These are phyloP conservation scores for Chytridiales sp. DNA, from an alignment of 371 early-diverging fungal genomes.

Conservation along the genomic window DNA sequence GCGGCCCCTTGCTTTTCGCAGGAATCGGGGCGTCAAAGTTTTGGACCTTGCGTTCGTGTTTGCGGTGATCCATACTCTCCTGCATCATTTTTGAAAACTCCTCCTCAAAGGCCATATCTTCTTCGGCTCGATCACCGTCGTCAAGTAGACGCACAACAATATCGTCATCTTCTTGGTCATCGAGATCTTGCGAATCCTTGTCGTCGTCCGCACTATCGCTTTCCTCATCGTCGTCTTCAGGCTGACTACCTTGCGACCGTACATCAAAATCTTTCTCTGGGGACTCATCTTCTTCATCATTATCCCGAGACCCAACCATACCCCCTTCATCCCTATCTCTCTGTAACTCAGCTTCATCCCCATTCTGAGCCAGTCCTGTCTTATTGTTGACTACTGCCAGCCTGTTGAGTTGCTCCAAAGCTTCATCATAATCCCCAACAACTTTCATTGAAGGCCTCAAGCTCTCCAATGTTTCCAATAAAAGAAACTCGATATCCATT, in stretches of 20 bases:
- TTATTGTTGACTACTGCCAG: constrained; percentile 15
- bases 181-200: constrained; percentile 53
- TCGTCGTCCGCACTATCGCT: constrained; percentile 35
- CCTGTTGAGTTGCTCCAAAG: constrained; percentile 60
- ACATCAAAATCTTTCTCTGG: neutral
- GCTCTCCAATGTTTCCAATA: constrained; percentile 76
- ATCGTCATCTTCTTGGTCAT: constrained; percentile 44
- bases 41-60: constrained; percentile 67
- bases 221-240: constrained; percentile 51
- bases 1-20: constrained; percentile 27
- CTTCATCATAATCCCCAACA: constrained; percentile 74
- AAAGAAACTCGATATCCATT: constrained; percentile 85
- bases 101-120: constrained; percentile 60
- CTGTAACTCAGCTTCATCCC: constrained; percentile 9
- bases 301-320: constrained; percentile 7
- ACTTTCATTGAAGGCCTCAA: constrained; percentile 66
- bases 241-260: constrained; percentile 41
- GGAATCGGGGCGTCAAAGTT: constrained; percentile 84
- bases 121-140: constrained; percentile 45
- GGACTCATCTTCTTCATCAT: constrained; percentile 38
- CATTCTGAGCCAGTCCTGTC: neutral
- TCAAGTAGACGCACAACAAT: constrained; percentile 41
- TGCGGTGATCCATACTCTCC: constrained; percentile 77
- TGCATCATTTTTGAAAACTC: constrained; percentile 81
- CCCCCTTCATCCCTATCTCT: constrained; percentile 5